Conservation (phyloP, 1,284 basidiomycete species). For the Tilletia caries region DNA sequence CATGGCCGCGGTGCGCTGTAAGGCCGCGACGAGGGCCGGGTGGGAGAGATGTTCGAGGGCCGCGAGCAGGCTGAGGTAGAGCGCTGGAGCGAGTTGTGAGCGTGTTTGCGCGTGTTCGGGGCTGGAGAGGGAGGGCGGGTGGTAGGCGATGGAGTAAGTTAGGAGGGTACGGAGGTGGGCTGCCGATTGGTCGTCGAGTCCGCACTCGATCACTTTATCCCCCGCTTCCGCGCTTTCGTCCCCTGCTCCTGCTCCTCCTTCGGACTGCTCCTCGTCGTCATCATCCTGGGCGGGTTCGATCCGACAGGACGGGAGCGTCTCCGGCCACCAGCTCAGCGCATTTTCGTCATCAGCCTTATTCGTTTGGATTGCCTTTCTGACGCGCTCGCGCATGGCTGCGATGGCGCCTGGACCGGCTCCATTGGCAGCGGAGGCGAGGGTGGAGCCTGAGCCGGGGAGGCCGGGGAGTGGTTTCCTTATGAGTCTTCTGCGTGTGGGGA, state of each 20-base stretch:
- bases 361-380: slow-evolving; percentile 15
- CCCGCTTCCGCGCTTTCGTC: neutral
- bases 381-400: neutral
- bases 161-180: slow-evolving; percentile 29
- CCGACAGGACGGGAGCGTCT: too few species aligned
- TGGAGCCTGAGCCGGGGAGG: slow-evolving; percentile 21
- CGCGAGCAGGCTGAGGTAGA: slow-evolving; percentile 23
- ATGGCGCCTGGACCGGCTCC: neutral
- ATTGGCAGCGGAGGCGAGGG: too few species aligned
- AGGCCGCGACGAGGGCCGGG: slow-evolving; percentile 27
- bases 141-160: slow-evolving; percentile 17
- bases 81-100: slow-evolving; percentile 21
- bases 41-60: slow-evolving; percentile 32
- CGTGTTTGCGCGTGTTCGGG: slow-evolving; percentile 21
- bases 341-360: slow-evolving; percentile 22
- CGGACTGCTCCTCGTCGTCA: neutral
- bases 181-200: slow-evolving; percentile 30
- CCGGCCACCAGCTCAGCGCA: slow-evolving; percentile 34
- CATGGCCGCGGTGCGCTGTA: slow-evolving; percentile 42
- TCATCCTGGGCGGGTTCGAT: slow-evolving; percentile 17
- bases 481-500: slow-evolving; percentile 38
- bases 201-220: neutral
- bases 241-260: neutral
- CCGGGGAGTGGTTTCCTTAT: slow-evolving; percentile 43
- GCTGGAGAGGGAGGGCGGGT: neutral